Base-by-base conservation (phyloP, 495 filamentous ascomycete species). In the Terfezia boudieri region DNA sequence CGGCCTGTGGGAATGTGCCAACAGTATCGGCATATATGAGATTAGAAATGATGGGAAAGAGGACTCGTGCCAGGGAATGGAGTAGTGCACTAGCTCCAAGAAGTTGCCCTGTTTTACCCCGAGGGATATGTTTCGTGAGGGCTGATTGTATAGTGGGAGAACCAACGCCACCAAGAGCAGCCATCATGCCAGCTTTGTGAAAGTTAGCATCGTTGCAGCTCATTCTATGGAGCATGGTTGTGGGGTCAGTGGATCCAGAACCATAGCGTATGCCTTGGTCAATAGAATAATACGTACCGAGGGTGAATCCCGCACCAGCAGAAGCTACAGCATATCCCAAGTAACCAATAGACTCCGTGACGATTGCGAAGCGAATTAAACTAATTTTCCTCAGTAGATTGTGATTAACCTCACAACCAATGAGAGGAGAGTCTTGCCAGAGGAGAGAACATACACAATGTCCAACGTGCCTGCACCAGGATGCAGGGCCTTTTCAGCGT, bases 81-180 rank as follows among this genome's bases (percentile, higher is more conserved):
- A 98, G 66, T 51, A 96, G 67, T 0, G 92, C 90, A 16, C 74
- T 81, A 1, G 86, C 90, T 9, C 90, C 90, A 2, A 98, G 74
- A 52, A 98, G 68, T 63, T 87, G 80, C 0, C 90, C 90, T 1
- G 84, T 80, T 35, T 75, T 74, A 58, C 89, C 82, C 9, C 76
- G 73, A 5, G 88, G 84, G 0, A 95, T 80, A 64, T 95, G 90
- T 63, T 95, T 95, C 53, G 85, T 95, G 16, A 95, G 67, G 0
- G 83, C 73, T 0, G 81, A 78, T 60, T 92, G 84, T 51, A 94
- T 67, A 0, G 82, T 89, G 4, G 90, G 88, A 6, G 78, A 80
- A 0, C 78, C 89, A 52, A 95, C 78, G 3, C 89, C 86, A 10
- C 89, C 90, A 38, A 93, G 67, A 0, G 84, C 73, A 2, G 84